These are phyloP conservation scores for Mycena sanguinolenta DNA, from an alignment of 768 basidiomycete species.

Conservation along the genomic window DNA sequence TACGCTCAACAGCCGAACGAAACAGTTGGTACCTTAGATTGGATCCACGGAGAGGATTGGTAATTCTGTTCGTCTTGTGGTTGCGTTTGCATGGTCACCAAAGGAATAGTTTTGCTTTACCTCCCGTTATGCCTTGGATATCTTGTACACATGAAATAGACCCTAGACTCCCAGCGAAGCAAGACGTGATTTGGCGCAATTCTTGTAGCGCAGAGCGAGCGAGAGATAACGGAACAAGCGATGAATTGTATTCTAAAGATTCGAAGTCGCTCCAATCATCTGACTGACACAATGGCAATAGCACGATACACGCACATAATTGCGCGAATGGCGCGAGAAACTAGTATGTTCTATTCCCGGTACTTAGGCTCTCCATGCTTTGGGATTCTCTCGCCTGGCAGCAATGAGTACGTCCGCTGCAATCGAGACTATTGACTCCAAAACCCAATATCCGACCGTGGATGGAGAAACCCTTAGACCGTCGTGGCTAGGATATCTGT, in stretches of 20 bases:
- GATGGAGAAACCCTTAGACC: conserved; percentile 18
- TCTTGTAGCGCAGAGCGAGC: not conserved
- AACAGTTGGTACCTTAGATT: conserved; percentile 12
- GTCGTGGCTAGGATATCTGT: conserved; percentile 36
- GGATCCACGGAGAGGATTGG: conserved; percentile 36
- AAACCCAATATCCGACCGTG: not conserved
- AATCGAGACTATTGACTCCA: conserved; percentile 6
- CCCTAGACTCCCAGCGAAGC: no score
- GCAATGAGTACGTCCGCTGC: conserved; percentile 14
- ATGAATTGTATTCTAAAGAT: not conserved
- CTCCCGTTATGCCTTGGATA: not conserved
- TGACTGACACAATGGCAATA: conserved; percentile 14
- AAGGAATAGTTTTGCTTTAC: no score
- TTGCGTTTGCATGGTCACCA: not conserved
- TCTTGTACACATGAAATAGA: no score
- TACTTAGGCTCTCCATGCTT: conserved; percentile 1
- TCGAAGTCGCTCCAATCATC: not conserved
- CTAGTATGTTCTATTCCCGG: not conserved
- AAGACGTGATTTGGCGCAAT: conserved; percentile 29
- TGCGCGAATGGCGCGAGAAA: conserved; percentile 31
- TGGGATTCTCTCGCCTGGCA: not conserved
- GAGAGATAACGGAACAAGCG: no score
- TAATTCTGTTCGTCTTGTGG: conserved; percentile 13
- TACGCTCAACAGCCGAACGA: conserved; percentile 1
- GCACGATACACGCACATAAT: conserved; percentile 28